phyloP scores from a whole-genome alignment of 2,329 filamentous ascomycete genomes.

The Ophiocordyceps camponoti-floridani region DNA sequence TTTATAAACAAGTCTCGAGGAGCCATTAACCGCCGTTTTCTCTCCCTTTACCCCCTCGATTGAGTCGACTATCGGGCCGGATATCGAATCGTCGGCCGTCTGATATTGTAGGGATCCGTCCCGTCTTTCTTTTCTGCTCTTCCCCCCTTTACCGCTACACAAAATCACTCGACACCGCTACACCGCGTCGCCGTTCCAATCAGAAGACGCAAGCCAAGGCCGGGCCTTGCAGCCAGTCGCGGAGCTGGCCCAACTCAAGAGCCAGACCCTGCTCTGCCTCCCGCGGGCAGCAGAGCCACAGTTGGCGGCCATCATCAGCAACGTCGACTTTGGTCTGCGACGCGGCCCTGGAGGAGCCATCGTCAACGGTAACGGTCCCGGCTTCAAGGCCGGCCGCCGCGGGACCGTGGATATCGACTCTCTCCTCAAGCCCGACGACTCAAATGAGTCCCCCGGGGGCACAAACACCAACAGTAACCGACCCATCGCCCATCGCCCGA shows the following conservation, averaged over 20 bases:
- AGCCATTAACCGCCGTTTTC: constrained; percentile 6
- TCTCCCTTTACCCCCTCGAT: constrained; percentile 1
- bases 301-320: constrained; percentile 11
- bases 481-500: constrained; percentile 5
- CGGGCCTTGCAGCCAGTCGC: constrained; percentile 10
- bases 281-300: constrained; percentile 18
- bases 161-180: too few relatives aligned
- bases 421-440: constrained; percentile 61
- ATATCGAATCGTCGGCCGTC: neutral
- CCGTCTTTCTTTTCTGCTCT: too few relatives aligned
- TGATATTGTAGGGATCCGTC: too few relatives aligned
- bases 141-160: too few relatives aligned
- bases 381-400: constrained; percentile 7
- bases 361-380: constrained; percentile 8
- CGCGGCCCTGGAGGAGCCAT: constrained; percentile 8
- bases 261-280: constrained; percentile 21
- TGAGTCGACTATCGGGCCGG: neutral
- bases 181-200: neutral
- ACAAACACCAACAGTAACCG: constrained; percentile 9
- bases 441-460: constrained; percentile 47
- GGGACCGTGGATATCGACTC: constrained; percentile 76
- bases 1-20: constrained; percentile 11
- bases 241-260: constrained; percentile 24
- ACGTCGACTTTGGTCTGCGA: constrained; percentile 9
- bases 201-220: constrained; percentile 1